Base-by-base conservation (phyloP, 306 rosid genomes). In the Canavalia ensiformis region DNA sequence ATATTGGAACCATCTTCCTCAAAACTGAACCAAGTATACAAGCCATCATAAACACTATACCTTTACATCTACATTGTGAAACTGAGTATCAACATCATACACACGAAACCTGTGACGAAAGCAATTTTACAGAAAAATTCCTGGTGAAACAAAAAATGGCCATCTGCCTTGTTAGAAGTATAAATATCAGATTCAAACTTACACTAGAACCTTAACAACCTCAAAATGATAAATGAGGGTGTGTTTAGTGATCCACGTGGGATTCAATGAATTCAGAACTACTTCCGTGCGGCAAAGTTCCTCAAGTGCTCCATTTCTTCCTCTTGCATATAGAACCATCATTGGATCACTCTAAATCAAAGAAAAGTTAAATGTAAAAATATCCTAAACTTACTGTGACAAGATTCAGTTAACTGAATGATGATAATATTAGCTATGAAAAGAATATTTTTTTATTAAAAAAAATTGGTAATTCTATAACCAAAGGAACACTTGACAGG, bases 221-320 rank as follows among this genome's bases (percentile, higher is more conserved):
- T 92, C 91, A 75, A 92, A 92, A 72, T 91, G 94, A 80, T 84
- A 91, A 13, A 85, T 85, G 77, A 91, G 73, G 66, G 78, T 86
- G 58, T 87, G 92, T 69, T 85, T 92, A 60, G 84, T 75, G 78
- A 91, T 92, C 97, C 97, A 92, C 30, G 80, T 76, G 37, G 95
- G 95, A 81, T 87, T 84, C 66, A 88, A 79, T 29, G 97, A 89
- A 87, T 92, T 89, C 45, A 84, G 76, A 79, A 92, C 76, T 50
- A 92, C 94, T 87, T 92, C 97, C 0, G 97, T 92, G 72, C 97
- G 97, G 71, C 85, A 82, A 72, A 92, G 83, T 82, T 92, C 95
- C 81, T 79, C 78, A 76, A 92, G 88, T 79, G 84, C 87, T 79
- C 95, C 97, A 83, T 90, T 91, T 85, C 85, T 87, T 72, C 89